Evolutionary conservation across 2,329 filamentous ascomycete species (phyloP).

Genomic region (Aspergillus tubingensis): DNA sequence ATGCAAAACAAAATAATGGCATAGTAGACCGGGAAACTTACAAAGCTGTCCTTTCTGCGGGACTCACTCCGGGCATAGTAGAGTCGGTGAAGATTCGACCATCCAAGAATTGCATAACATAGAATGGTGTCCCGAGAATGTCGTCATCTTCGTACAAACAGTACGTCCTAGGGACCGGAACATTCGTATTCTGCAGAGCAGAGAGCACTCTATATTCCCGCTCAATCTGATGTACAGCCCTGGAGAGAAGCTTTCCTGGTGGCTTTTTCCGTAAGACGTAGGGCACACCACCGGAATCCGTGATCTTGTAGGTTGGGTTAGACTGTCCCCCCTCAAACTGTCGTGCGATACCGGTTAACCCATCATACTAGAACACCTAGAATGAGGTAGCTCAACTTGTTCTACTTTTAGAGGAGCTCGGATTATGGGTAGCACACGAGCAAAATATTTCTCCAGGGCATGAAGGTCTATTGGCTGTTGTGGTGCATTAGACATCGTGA

Average conservation of each 20-base stretch:
- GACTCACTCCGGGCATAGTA: not conserved
- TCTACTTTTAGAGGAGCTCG: not conserved
- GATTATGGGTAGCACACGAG: not conserved
- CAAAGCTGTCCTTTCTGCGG: not conserved
- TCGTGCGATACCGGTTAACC: too few relatives aligned
- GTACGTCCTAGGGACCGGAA: not conserved
- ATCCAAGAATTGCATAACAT: conserved; percentile 10
- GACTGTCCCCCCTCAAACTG: conserved; percentile 7
- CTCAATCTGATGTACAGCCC: not conserved
- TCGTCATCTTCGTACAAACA: not conserved
- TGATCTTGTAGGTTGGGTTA: conserved; percentile 6
- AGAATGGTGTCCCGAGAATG: not conserved
- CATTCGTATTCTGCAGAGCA: not conserved
- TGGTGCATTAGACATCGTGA: too few relatives aligned
- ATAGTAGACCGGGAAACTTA: not conserved
- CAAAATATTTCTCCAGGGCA: not conserved
- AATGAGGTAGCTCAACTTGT: not conserved
- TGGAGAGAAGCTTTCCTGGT: not conserved
- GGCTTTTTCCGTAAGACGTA: conserved; percentile 9
- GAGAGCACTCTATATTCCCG: not conserved
- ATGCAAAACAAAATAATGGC: too few relatives aligned
- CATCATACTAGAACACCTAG: too few relatives aligned
- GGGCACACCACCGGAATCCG: not conserved
- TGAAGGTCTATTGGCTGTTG: not conserved
- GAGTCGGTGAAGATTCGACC: not conserved